These are phyloP conservation scores for Dryas drummondii DNA, from an alignment of 306 rosid genomes.

Conservation along the genomic window DNA sequence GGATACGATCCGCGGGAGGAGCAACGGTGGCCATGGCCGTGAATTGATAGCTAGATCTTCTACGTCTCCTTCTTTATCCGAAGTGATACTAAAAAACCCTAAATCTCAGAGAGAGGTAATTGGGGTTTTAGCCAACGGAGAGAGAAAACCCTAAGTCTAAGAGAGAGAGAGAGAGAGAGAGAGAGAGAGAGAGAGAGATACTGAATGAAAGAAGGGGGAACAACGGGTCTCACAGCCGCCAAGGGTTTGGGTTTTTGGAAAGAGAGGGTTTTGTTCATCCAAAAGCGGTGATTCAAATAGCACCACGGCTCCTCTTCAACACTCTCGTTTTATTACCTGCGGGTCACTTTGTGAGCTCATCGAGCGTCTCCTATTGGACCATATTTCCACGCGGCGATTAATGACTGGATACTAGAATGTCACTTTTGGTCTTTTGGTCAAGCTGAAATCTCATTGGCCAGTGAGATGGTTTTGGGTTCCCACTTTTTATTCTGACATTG, in stretches of 20 bases:
- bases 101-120: conserved; percentile 28
- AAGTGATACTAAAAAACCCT: conserved; percentile 17
- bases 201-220: conserved; percentile 13
- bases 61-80: background rate
- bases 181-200: conserved; percentile 14
- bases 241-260: conserved; percentile 88
- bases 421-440: background rate
- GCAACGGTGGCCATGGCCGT: conserved; percentile 79
- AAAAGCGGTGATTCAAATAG: conserved; percentile 99
- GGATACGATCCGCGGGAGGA: conserved; percentile 93
- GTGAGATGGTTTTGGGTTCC: background rate
- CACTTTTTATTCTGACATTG: conserved; percentile 23
- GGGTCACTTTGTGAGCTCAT: conserved; percentile 39
- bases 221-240: conserved; percentile 96
- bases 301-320: conserved; percentile 54
- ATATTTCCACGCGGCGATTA: conserved; percentile 1
- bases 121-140: conserved; percentile 29
- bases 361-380: conserved; percentile 3
- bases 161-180: conserved; percentile 15
- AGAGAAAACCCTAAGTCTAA: conserved; percentile 47
- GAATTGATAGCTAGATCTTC: conserved; percentile 46
- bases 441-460: conserved; percentile 28
- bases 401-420: rapidly evolving
- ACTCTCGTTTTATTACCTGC: conserved; percentile 39
- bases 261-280: conserved; percentile 82